phyloP scores from a whole-genome alignment of 371 early-diverging fungal genomes.

The Mortierella sp. region DNA sequence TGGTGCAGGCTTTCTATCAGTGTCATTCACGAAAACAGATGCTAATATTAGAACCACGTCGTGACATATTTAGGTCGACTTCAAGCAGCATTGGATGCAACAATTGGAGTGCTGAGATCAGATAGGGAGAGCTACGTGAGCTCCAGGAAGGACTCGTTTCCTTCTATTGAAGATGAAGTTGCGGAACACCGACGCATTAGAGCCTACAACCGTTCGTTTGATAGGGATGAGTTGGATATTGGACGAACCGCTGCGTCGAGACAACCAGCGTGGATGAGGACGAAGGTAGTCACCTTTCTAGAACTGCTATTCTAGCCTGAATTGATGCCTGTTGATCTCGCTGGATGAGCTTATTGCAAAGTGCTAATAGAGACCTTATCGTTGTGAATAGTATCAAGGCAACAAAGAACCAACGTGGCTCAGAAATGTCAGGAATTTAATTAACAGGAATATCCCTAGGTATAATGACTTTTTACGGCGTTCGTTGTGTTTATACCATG shows the following conservation, averaged over 20 bases:
- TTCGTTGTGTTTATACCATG: neutral
- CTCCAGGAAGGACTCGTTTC: constrained; percentile 12
- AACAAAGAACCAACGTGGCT: constrained; percentile 43
- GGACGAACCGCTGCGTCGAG: neutral
- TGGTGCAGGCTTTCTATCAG: neutral
- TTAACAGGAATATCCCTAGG: constrained; percentile 47
- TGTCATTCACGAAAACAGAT: neutral
- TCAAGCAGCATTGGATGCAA: constrained; percentile 35
- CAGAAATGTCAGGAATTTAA: constrained; percentile 35
- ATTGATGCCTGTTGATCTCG: neutral
- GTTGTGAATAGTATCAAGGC: constrained; percentile 24
- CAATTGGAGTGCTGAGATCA: constrained; percentile 34
- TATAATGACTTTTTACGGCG: constrained; percentile 1
- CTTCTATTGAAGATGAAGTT: constrained; percentile 22
- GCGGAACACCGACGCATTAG: constrained; percentile 17
- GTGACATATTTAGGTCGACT: constrained; percentile 23
- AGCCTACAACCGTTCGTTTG: constrained; percentile 18
- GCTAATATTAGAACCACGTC: neutral
- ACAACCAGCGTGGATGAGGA: constrained; percentile 46
- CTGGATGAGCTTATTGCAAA: neutral
- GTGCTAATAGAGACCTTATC: neutral
- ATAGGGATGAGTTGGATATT: constrained; percentile 20
- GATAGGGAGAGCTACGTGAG: constrained; percentile 12
- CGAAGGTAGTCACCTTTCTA: constrained; percentile 18
- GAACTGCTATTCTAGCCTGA: neutral